Evolutionary conservation across 2,329 filamentous ascomycete species (phyloP).

Genomic region (Penicillium sp.): DNA sequence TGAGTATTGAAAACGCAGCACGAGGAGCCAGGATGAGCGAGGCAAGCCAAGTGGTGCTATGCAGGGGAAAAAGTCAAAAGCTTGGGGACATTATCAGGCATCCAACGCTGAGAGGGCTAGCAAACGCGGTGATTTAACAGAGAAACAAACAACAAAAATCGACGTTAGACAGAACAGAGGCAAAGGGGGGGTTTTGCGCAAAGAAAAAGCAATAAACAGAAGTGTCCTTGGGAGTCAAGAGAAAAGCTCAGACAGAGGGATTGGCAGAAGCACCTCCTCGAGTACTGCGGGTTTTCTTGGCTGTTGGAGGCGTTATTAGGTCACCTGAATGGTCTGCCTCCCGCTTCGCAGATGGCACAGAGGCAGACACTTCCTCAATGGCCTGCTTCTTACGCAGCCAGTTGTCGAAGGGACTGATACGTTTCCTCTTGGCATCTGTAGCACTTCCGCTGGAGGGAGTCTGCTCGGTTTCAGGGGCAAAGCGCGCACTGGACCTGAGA

Average conservation of each 20-base stretch:
- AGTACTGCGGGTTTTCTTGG: conserved; percentile 28
- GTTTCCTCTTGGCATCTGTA: conserved; percentile 24
- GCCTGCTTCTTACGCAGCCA: conserved; percentile 38
- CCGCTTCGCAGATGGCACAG: conserved; percentile 30
- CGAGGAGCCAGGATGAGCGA: too few relatives aligned
- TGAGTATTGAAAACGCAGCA: too few relatives aligned
- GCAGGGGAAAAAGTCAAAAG: too few relatives aligned
- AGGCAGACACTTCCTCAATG: conserved; percentile 16
- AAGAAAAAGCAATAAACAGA: background rate
- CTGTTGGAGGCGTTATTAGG: conserved; percentile 18
- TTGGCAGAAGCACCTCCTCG: conserved; percentile 7
- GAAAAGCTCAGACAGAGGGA: conserved; percentile 8
- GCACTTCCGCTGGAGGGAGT: conserved; percentile 17
- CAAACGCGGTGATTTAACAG: too few relatives aligned
- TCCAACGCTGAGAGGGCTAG: too few relatives aligned
- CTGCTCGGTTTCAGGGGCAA: conserved; percentile 17
- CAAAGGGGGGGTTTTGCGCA: background rate
- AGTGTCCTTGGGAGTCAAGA: background rate
- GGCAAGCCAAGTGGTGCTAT: too few relatives aligned
- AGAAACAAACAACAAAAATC: too few relatives aligned
- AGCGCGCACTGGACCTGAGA: conserved; percentile 28
- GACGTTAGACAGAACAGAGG: background rate
- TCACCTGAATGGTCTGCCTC: conserved; percentile 22
- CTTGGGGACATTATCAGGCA: too few relatives aligned
- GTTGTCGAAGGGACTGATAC: conserved; percentile 36